Evolutionary conservation across 176 grass and related monocot species (phyloP).

Genomic region (Oryza punctata): DNA sequence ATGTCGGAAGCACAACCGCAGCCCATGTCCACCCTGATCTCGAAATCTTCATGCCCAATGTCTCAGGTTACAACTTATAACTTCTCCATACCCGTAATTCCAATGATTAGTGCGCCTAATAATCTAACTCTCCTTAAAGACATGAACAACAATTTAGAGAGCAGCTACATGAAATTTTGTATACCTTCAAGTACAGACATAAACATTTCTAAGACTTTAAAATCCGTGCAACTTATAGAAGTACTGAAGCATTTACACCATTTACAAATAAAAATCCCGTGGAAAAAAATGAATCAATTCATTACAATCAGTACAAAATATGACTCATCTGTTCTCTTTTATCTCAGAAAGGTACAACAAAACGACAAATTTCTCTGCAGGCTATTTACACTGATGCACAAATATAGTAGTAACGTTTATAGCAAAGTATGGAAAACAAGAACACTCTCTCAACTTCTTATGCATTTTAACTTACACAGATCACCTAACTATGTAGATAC

Average conservation of each 20-base stretch:
- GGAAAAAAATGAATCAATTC: conserved; percentile 52
- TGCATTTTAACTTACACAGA: conserved; percentile 53
- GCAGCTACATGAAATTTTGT: not conserved
- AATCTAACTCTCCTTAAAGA: not conserved
- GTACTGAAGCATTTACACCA: conserved; percentile 37
- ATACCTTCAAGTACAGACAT: not conserved
- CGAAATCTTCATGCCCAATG: not conserved
- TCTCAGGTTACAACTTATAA: not conserved
- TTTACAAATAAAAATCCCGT: conserved; percentile 26
- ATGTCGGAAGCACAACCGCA: not conserved
- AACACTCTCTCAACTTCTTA: conserved; percentile 45
- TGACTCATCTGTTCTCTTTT: conserved; percentile 44
- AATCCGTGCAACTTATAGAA: not conserved
- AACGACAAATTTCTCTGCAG: conserved; percentile 45
- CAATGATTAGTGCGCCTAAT: not conserved
- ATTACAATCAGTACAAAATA: conserved; percentile 57
- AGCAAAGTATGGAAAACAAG: conserved; percentile 46
- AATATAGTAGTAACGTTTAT: conserved; percentile 47
- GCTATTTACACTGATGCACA: conserved; percentile 77
- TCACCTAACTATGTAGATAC: conserved; percentile 33
- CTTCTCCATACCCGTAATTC: not conserved
- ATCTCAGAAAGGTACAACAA: conserved; percentile 44
- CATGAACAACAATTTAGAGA: not conserved
- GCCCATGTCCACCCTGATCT: not conserved
- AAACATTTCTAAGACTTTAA: not conserved